Base-by-base conservation (phyloP, 345 rosid species). In the Bretschneidera sinensis region DNA sequence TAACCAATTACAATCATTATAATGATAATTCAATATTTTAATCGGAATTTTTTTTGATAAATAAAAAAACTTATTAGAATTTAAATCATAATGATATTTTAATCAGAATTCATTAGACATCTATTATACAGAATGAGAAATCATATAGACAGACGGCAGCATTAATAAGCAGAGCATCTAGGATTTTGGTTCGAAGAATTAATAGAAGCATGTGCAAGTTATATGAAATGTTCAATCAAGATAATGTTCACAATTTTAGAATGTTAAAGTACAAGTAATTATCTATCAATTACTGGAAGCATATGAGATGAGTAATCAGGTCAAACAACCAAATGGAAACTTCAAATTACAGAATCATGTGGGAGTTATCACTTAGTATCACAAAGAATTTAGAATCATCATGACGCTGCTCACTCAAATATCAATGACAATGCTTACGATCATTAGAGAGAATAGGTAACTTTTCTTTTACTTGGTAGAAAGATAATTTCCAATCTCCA, bases 11-110 rank as follows among this genome's bases (percentile, higher is more conserved):
- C 39, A 61, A 16, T 34, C 25, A 51, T 43, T 15, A 21, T 21
- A 51, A 60, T 56, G 57, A 55, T 34, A 60, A 51, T 65, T 19
- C 14, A 48, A 54, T n/a, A n/a, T n/a, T n/a, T n/a, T n/a, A n/a
- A n/a, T n/a, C n/a, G n/a, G n/a, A n/a, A n/a, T n/a, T n/a, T n/a
- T n/a, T n/a, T n/a, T n/a, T n/a, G n/a, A n/a, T n/a, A n/a, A n/a
- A n/a, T n/a, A n/a, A n/a, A n/a, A n/a, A n/a, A n/a, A n/a, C n/a
- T n/a, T n/a, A n/a, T n/a, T n/a, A n/a, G n/a, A n/a, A n/a, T n/a
- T n/a, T n/a, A n/a, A n/a, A n/a, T n/a, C n/a, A n/a, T n/a, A n/a
- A n/a, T n/a, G n/a, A n/a, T n/a, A n/a, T 23, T 43, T 23, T 55
- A 23, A 59, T 25, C 24, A 11, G 19, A 55, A 67, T n/a, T n/a